Evolutionary conservation across 148 eudicot species (phyloP), one percentile per base, ranked within the genome.

Genomic region (Vaccinium macrocarpon): DNA sequence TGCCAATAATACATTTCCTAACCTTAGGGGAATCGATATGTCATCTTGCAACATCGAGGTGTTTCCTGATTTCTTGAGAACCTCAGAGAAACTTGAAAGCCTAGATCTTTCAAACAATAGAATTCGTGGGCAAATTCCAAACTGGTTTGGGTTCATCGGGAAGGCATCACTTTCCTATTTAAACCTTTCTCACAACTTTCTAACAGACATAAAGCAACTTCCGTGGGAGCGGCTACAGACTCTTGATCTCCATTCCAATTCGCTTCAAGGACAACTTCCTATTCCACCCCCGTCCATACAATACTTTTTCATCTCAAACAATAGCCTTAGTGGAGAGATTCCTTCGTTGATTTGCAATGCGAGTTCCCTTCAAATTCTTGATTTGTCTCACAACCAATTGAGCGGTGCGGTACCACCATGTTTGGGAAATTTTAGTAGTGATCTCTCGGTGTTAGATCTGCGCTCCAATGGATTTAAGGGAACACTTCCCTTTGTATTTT

Each of bases 161-260:
- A 70, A 73, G 51, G 8, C 32, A 12, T 42, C 27, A 21, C 83
- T 64, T 0, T 0, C 0, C 11, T 4, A 46, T 11, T 89, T 35
- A 72, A 35, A 81, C 53, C 85, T 89, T 57, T 86, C 90, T 2
- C 23, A 86, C 64, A 91, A 91, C 76, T 82, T 27, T 13, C 48
- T 82, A 56, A 85, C 79, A 27, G 56, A 61, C 6, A 61, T 87
- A 48, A 8, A 38, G 7, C 29, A 49, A 51, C 19, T 87, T 61
- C 78, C 87, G 0, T 82, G 82, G 84, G 13, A 1, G 19, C 49
- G 5, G 0, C 4, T 86, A 25, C 0, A 2, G 0, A 10, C 0
- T 52, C 64, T 79, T 16, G 53, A 80, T 29, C 77, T 84, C 1
- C 53, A 4, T n/a, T 66, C 46, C 82, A 79, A 71, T 27, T 18